phyloP scores from a whole-genome alignment of 2,329 filamentous ascomycete genomes.

The Clonostachys solani region DNA sequence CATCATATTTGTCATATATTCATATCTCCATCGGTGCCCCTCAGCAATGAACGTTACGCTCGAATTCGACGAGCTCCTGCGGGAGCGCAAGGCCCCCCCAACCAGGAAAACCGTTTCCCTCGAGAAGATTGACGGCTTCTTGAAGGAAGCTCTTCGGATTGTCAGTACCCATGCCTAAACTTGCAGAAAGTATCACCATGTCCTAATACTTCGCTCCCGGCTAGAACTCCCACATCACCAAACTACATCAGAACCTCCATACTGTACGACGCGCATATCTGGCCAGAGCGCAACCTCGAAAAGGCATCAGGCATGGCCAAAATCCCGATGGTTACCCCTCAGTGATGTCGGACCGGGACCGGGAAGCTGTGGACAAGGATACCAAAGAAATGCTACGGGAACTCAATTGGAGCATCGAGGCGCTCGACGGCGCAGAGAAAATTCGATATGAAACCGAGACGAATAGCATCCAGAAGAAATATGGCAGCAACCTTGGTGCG shows the following conservation, averaged over 20 bases:
- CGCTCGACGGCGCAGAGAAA: conserved; percentile 77
- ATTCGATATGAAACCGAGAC: conserved; percentile 73
- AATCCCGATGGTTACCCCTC: conserved; percentile 39
- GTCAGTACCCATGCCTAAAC: conserved; percentile 41
- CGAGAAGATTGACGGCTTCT: conserved; percentile 72
- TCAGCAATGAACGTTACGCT: conserved; percentile 61
- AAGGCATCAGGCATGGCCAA: conserved; percentile 29
- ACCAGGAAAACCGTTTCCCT: conserved; percentile 36
- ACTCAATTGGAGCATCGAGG: conserved; percentile 75
- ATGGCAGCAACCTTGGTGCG: conserved; percentile 58
- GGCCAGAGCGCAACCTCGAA: conserved; percentile 67
- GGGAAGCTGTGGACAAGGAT: conserved; percentile 82
- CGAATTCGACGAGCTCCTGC: conserved; percentile 64
- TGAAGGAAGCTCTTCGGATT: conserved; percentile 92
- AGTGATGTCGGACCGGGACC: conserved; percentile 73
- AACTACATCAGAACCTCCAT: conserved; percentile 74
- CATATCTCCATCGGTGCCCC: too few species aligned
- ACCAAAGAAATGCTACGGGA: conserved; percentile 83
- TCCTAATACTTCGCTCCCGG: not conserved
- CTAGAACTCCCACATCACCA: conserved; percentile 80
- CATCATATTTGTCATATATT: too few species aligned
- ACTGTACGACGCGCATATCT: conserved; percentile 88
- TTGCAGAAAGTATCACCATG: too few species aligned
- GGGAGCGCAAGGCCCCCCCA: conserved; percentile 48
- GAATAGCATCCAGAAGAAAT: conserved; percentile 68